phyloP scores from a whole-genome alignment of 441 rosid genomes.

The Flueggea neowawraea region DNA sequence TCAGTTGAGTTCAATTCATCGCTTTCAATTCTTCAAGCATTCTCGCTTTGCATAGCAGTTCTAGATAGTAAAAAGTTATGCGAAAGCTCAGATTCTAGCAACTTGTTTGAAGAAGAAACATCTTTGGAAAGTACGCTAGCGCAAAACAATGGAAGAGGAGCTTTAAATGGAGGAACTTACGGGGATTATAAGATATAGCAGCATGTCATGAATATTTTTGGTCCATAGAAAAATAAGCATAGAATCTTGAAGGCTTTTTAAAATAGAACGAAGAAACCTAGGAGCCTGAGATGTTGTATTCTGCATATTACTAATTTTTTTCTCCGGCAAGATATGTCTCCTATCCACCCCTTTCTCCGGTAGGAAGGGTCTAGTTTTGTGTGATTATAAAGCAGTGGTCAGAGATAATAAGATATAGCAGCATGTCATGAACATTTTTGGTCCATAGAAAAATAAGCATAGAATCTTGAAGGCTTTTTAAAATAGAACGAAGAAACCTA shows the following conservation, averaged over 20 bases:
- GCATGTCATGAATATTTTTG: no score
- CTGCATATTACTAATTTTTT: no score
- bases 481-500: no score
- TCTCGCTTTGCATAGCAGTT: constrained; percentile 74
- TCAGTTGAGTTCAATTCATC: constrained; percentile 76
- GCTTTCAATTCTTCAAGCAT: constrained; percentile 75
- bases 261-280: no score
- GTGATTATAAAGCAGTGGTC: no score
- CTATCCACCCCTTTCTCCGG: constrained; percentile 72
- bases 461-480: no score
- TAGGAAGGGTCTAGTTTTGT: constrained; percentile 51
- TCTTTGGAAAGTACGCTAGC: constrained; percentile 26
- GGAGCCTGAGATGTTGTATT: no score
- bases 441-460: no score
- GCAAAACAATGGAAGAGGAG: constrained; percentile 29
- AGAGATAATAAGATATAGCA: constrained; percentile 26
- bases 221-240: no score
- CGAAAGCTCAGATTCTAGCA: constrained; percentile 29
- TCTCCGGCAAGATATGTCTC: constrained; percentile 50
- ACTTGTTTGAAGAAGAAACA: constrained; percentile 29
- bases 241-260: no score
- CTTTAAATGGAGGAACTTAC: constrained; percentile 28
- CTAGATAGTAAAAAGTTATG: constrained; percentile 47
- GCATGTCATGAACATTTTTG: no score
- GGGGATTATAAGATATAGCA: constrained; percentile 29